Conservation (phyloP, 2,329 filamentous ascomycete genomes). For the Didymella segeticola region DNA sequence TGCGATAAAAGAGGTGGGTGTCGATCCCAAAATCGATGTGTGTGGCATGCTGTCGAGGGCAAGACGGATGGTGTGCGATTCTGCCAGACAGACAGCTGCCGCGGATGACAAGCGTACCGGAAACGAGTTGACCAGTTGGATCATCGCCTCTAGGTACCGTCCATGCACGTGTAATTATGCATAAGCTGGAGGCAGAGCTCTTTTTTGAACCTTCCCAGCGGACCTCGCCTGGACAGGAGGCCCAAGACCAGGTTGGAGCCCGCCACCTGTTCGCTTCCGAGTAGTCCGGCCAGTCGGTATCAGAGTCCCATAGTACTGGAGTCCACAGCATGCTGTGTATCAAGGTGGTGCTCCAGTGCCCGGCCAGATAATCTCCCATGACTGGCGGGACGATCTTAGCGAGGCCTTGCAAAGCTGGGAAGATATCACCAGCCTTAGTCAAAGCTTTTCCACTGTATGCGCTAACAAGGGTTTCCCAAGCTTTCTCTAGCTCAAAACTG, state of each 20-base stretch:
- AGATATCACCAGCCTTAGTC: slow-evolving; percentile 5
- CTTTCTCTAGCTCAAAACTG: neutral
- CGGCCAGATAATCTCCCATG: slow-evolving; percentile 14
- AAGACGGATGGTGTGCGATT: neutral
- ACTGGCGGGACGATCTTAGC: slow-evolving; percentile 1
- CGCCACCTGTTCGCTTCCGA: neutral
- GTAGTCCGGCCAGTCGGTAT: too few relatives aligned
- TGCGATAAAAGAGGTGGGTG: too few relatives aligned
- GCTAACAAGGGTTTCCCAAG: neutral
- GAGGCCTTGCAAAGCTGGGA: slow-evolving; percentile 14
- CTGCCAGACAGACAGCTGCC: neutral
- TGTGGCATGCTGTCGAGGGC: neutral
- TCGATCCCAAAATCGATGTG: too few relatives aligned
- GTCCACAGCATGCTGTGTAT: slow-evolving; percentile 1
- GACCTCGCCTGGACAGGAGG: neutral
- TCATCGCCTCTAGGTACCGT: slow-evolving; percentile 5
- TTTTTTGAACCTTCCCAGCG: neutral
- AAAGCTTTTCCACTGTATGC: slow-evolving; percentile 4
- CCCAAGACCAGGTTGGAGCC: slow-evolving; percentile 19
- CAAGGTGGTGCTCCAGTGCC: slow-evolving; percentile 11
- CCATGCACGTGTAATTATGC: neutral
- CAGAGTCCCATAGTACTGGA: too few relatives aligned
- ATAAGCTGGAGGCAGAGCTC: neutral
- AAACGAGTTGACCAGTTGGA: slow-evolving; percentile 2
- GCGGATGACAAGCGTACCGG: too few relatives aligned